Evolutionary conservation across 768 basidiomycete genomes (phyloP).

Genomic region (Leccinum variicolor): DNA sequence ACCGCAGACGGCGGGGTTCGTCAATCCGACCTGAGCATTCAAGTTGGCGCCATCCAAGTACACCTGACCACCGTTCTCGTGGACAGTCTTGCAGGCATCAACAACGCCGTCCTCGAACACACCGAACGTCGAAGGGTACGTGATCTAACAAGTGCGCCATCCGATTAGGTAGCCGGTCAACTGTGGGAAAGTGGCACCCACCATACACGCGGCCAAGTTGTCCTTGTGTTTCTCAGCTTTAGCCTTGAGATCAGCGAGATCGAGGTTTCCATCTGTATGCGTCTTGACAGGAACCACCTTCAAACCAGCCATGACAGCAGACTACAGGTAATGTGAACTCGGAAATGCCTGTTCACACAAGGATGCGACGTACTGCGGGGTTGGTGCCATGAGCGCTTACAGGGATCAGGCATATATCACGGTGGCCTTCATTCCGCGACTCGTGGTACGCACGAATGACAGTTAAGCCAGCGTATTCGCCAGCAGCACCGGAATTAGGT

Average conservation of each 20-base stretch:
- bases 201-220: constrained; percentile 95
- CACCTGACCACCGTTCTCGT: constrained; percentile 94
- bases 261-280: constrained; percentile 81
- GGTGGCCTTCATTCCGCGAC: constrained; percentile 78
- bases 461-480: constrained; percentile 94
- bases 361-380: constrained; percentile 70
- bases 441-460: constrained; percentile 95
- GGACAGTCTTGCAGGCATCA: constrained; percentile 89
- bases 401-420: constrained; percentile 92
- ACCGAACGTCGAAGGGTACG: constrained; percentile 96
- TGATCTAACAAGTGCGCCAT: constrained; percentile 56
- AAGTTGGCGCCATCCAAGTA: constrained; percentile 96
- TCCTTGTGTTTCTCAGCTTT: constrained; percentile 93
- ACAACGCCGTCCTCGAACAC: constrained; percentile 93
- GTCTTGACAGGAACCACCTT: constrained; percentile 97
- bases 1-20: constrained; percentile 91
- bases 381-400: constrained; percentile 98
- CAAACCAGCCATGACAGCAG: constrained; percentile 94
- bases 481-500: constrained; percentile 97
- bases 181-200: constrained; percentile 30
- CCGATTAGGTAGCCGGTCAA: constrained; percentile 1
- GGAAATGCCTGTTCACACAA: background rate
- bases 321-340: constrained; percentile 45
- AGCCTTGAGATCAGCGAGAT: constrained; percentile 76
- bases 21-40: constrained; percentile 91